Percentiles rank a stretch among this genome's conserved stretches.
These are phyloP conservation scores for Fusarium marasasianum DNA, from an alignment of 2,329 filamentous ascomycete genomes.

Conservation along the genomic window DNA sequence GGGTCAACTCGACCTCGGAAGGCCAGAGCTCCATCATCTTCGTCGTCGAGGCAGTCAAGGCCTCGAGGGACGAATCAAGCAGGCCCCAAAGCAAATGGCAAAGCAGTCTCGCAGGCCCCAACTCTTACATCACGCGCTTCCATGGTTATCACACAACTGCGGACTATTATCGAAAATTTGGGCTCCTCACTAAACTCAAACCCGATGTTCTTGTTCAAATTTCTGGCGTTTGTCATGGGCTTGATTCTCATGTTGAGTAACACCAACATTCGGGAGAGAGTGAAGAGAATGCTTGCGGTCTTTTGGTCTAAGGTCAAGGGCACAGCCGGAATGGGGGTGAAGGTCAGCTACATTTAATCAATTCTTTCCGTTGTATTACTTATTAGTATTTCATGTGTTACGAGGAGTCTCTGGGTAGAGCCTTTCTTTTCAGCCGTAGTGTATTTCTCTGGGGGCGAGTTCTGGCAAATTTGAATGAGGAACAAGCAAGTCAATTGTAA, in stretches of 20 bases:
- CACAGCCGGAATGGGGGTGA: constrained; percentile 95
- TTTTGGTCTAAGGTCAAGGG: constrained; percentile 84
- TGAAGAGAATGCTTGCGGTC: constrained; percentile 73
- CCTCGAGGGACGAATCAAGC: constrained; percentile 30
- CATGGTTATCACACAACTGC: constrained; percentile 63
- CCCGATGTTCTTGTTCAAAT: constrained; percentile 65
- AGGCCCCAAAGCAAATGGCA: constrained; percentile 39
- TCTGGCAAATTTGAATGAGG: constrained; percentile 18
- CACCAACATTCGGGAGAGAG: constrained; percentile 76
- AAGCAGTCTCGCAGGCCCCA: constrained; percentile 42
- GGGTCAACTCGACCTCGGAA: constrained; percentile 49
- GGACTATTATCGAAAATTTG: constrained; percentile 61
- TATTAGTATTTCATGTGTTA: constrained; percentile 40
- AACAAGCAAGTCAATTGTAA: constrained; percentile 21
- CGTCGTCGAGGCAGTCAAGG: constrained; percentile 46
- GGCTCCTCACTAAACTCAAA: constrained; percentile 63
- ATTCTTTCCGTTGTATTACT: constrained; percentile 38
- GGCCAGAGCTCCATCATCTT: constrained; percentile 45
- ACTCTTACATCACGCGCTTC: constrained; percentile 60
- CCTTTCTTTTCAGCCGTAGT: constrained; percentile 23
- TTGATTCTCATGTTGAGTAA: constrained; percentile 80
- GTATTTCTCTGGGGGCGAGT: constrained; percentile 27
- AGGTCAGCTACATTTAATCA: constrained; percentile 89
- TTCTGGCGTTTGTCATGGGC: constrained; percentile 82
- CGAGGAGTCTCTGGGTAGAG: constrained; percentile 42